These are phyloP conservation scores for Rosa persica DNA, from an alignment of 306 rosid species.

Conservation along the genomic window DNA sequence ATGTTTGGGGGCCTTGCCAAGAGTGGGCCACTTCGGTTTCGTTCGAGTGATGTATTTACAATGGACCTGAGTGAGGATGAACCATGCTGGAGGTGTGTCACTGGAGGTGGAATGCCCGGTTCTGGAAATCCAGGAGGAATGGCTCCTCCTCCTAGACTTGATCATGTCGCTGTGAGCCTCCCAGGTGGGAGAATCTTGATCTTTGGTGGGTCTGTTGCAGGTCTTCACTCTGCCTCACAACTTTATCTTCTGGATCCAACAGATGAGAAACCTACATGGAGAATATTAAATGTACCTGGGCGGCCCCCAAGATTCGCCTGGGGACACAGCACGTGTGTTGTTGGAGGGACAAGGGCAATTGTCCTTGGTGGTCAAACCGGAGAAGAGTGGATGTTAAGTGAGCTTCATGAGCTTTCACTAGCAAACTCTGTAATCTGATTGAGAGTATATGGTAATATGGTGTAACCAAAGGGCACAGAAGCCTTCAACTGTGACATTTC, in stretches of 20 bases:
- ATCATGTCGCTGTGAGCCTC: conserved; percentile 95
- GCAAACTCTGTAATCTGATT: conserved; percentile 70
- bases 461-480: conserved; percentile 29
- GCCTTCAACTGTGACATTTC: conserved; percentile 33
- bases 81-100: conserved; percentile 97
- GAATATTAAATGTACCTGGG: conserved; percentile 90
- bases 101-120: conserved; percentile 97
- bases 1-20: conserved; percentile 99
- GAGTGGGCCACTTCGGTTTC: conserved; percentile 95
- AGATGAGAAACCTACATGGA: conserved; percentile 98
- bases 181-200: conserved; percentile 98
- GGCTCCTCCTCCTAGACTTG: conserved; percentile 99
- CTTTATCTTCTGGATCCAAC: conserved; percentile 95
- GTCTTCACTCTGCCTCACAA: conserved; percentile 99
- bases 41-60: conserved; percentile 93
- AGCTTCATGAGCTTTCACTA: conserved; percentile 92
- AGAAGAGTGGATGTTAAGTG: conserved; percentile 99
- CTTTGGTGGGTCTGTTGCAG: conserved; percentile 98
- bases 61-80: conserved; percentile 97
- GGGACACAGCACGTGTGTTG: conserved; percentile 99
- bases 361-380: conserved; percentile 99
- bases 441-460: conserved; percentile 31
- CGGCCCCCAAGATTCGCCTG: conserved; percentile 96
- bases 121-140: conserved; percentile 96
- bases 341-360: conserved; percentile 97